Evolutionary conservation across 352 stramenopile species (phyloP), one percentile per base, ranked within the genome.

Genomic region (Ochromonadaceae sp.): DNA sequence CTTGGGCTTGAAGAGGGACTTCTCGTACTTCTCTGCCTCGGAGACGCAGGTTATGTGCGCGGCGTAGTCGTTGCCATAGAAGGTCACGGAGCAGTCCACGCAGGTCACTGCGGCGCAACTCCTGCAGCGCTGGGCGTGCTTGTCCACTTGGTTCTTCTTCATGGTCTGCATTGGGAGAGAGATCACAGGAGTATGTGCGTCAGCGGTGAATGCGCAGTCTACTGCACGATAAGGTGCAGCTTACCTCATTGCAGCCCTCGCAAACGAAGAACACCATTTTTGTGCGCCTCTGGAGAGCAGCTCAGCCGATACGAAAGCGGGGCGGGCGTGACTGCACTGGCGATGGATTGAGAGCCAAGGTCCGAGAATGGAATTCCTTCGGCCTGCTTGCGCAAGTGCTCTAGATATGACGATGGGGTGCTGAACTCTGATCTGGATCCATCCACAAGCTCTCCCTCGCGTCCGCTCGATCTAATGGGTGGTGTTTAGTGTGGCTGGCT

Each of bases 101-200:
- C 87, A 95, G 65, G 85, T 93, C 67, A 95, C 81, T 47, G 81
- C 79, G 77, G 81, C 90, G 76, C 84, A 92, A 71, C 1, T 20
- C 35, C 78, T 88, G 30, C 84, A 87, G 20, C 72, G 73, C 0
- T 77, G 47, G 10, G 74, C 79, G 68, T 95, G 86, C 39, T 74
- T 76, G 60, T 93, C 83, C 52, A 95, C 86, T 70, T 94, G 88
- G 70, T 85, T 88, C 77, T 95, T 95, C 73, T 93, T 94, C 50
- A 95, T 76, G 65, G 83, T 92, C 76, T 94, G 40, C 34, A 26
- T 7, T 39, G 26, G 32, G 30, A 28, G 58, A 67, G 25, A 32
- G 12, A 1, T 52, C 10, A 67, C 17, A 17, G 15, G 20, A n/a
- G n/a, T 1, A 43, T n/a, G n/a, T n/a, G n/a, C n/a, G n/a, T n/a